Percentiles rank a stretch among this genome's conserved stretches.
Conservation (phyloP, 352 stramenopile species). For the Pythium chondricola region DNA sequence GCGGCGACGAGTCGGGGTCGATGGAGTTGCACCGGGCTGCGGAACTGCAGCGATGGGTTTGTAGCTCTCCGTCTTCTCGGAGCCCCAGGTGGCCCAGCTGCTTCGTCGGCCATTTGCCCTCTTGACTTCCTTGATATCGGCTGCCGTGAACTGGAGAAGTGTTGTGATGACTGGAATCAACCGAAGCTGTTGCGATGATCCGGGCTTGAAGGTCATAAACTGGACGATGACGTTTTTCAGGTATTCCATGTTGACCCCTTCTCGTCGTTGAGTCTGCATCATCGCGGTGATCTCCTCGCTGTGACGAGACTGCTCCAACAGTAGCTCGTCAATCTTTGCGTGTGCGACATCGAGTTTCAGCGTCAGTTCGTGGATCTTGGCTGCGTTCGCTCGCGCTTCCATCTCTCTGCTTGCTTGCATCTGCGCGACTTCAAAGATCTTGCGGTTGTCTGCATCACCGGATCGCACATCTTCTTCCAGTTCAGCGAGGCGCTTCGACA, state of each 20-base stretch:
- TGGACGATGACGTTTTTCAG: slow-evolving; percentile 89
- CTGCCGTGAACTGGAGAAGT: slow-evolving; percentile 71
- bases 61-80: slow-evolving; percentile 40
- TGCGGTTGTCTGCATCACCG: slow-evolving; percentile 77
- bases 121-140: slow-evolving; percentile 77
- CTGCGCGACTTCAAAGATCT: slow-evolving; percentile 85
- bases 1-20: slow-evolving; percentile 9
- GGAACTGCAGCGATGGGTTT: slow-evolving; percentile 51
- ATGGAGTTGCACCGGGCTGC: slow-evolving; percentile 3
- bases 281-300: slow-evolving; percentile 65
- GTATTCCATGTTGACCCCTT: slow-evolving; percentile 89
- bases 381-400: slow-evolving; percentile 45
- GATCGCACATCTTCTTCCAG: slow-evolving; percentile 83
- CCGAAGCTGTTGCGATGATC: slow-evolving; percentile 70
- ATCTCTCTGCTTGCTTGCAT: slow-evolving; percentile 79
- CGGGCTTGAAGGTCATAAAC: slow-evolving; percentile 85
- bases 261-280: slow-evolving; percentile 75
- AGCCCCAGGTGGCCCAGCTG: slow-evolving; percentile 68
- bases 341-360: slow-evolving; percentile 36
- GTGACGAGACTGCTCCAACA: slow-evolving; percentile 49
- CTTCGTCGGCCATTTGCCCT: slow-evolving; percentile 41
- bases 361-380: slow-evolving; percentile 45
- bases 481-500: slow-evolving; percentile 49
- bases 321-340: slow-evolving; percentile 46
- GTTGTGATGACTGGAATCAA: slow-evolving; percentile 82